phyloP scores from a whole-genome alignment of 2,329 filamentous ascomycete genomes.

The Neonectria ditissima region DNA sequence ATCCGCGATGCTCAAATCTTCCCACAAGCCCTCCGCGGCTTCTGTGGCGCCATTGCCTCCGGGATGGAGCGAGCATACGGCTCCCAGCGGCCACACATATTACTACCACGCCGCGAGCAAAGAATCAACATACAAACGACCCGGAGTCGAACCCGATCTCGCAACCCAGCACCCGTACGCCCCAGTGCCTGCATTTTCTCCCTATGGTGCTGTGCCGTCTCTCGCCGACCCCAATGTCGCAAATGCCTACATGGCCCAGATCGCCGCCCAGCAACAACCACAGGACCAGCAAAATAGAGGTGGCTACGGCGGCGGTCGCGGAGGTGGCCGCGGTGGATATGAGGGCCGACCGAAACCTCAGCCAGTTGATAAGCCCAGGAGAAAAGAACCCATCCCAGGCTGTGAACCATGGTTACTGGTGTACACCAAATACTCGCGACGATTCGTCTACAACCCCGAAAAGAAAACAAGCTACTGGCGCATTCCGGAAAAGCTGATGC shows the following conservation, averaged over 20 bases:
- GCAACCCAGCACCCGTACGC: constrained; percentile 33
- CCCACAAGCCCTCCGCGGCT: constrained; percentile 71
- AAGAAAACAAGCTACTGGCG: constrained; percentile 96
- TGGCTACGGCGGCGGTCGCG: constrained; percentile 51
- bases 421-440: constrained; percentile 88
- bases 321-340: constrained; percentile 60
- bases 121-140: constrained; percentile 87
- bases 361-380: constrained; percentile 82
- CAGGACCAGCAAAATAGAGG: constrained; percentile 47
- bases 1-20: constrained; percentile 76
- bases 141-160: constrained; percentile 54
- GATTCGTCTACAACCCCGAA: constrained; percentile 89
- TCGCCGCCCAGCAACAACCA: constrained; percentile 56
- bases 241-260: constrained; percentile 71
- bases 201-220: constrained; percentile 48
- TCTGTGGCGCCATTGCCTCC: constrained; percentile 72
- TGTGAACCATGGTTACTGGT: constrained; percentile 91
- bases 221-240: constrained; percentile 68
- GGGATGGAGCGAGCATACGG: constrained; percentile 94
- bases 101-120: constrained; percentile 88
- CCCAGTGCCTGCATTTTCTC: constrained; percentile 48
- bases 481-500: constrained; percentile 88
- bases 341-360: constrained; percentile 73
- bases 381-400: constrained; percentile 81
- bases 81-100: constrained; percentile 87